These are phyloP conservation scores for Rubus parviflorus DNA, from an alignment of 306 rosid species.

Conservation along the genomic window DNA sequence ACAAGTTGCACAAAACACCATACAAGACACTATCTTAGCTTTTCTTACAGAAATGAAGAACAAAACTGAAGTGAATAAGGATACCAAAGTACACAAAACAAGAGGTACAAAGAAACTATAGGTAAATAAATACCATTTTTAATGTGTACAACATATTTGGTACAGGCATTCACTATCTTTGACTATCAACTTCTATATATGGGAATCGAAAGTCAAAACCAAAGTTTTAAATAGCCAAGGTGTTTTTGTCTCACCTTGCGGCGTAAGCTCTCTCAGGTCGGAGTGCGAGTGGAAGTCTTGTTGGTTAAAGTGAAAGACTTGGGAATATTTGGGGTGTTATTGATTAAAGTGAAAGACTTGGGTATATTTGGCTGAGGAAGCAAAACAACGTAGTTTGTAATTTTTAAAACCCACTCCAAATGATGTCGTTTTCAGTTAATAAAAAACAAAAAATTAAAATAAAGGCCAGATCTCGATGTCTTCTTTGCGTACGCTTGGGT, in stretches of 20 bases:
- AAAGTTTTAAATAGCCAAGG: not conserved
- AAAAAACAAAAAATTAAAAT: not conserved
- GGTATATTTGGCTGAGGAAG: not conserved
- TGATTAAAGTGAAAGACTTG: not conserved
- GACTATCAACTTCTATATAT: not conserved
- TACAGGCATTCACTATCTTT: not conserved
- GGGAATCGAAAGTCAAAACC: not conserved
- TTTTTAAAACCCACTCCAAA: not conserved
- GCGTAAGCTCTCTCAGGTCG: not conserved
- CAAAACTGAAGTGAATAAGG: slow-evolving; percentile 17
- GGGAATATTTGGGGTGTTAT: not conserved
- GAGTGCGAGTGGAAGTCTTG: not conserved
- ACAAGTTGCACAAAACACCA: slow-evolving; percentile 18
- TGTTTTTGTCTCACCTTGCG: not conserved
- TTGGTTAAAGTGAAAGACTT: too few species aligned
- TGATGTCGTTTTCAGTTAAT: not conserved
- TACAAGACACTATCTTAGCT: slow-evolving; percentile 13
- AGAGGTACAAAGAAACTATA: slow-evolving; percentile 1
- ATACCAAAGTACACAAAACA: not conserved
- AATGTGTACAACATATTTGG: not conserved
- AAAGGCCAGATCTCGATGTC: not conserved
- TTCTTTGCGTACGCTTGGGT: not conserved
- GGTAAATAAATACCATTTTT: not conserved
- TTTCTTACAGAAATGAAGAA: slow-evolving; percentile 24
- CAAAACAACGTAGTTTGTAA: not conserved